Base-by-base conservation (phyloP, 2,329 filamentous ascomycete genomes). In the Sordariomycetes sp. region DNA sequence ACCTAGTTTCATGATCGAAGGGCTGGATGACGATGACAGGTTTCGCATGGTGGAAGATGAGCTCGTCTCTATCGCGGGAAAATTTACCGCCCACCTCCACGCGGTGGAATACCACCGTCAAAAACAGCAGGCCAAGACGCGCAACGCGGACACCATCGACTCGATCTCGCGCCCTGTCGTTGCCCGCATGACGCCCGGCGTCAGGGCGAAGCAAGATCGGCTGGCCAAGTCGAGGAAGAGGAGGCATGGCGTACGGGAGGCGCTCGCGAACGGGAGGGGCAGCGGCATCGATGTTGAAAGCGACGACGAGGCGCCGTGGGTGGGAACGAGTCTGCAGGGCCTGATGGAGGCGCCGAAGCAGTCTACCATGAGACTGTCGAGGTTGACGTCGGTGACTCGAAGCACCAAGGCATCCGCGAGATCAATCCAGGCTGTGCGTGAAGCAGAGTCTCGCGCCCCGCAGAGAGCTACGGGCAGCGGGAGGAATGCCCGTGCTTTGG, bases 21-120 rank as follows among this genome's bases (percentile, higher is more conserved):
- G 84, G 2, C 69, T 80, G n/a, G 74, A 79, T 3, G 70, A 78
- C n/a, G 89, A 94, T 68, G 88, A 92, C 66, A 73, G 72, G 58
- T 93, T 83, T 70, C 85, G 88, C 65, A 92, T 93, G 87, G 89
- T 94, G 0, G 89, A 93, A 69, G 89, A 94, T 64, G 89, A 93
- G 63, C 83, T 94, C 62, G 72, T 87, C 22, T 73, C 79, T 18
- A 81, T 84, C 0, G 89, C 89, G 0, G 80, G 83, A 57, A 73
- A 76, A 2, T 93, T 89, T 70, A 93, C 89, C 0, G 79, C 80
- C 5, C 88, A 91, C 68, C 78, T 93, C 1, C 88, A 92, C 67
- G 81, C 84, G n/a, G 87, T 84, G 18, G 88, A 91, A 69, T 93
- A 93, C 67, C 77, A 83, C 59, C 80, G 85, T 3, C 78, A 89